Conservation (phyloP, 805 yeast species). For the Yamadazyma ubonensis region DNA sequence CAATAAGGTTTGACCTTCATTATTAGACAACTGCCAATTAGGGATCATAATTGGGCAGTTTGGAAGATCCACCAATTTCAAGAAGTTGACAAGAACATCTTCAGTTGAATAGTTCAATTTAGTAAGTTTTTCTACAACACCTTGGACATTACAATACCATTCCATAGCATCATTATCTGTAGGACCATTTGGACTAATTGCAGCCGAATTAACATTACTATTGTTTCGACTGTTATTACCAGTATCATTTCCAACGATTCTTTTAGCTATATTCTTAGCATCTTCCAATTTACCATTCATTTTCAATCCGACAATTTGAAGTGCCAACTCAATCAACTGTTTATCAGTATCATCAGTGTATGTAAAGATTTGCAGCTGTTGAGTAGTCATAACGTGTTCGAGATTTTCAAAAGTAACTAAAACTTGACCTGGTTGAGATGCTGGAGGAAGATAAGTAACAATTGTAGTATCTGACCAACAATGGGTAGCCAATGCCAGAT, state of each 20-base stretch:
- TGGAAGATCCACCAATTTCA: conserved; percentile 60
- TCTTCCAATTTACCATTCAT: conserved; percentile 96
- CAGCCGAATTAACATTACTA: conserved; percentile 19
- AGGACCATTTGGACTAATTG: conserved; percentile 18
- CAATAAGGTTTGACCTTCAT: conserved; percentile 82
- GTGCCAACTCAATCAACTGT: conserved; percentile 89
- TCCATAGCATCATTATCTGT: conserved; percentile 18
- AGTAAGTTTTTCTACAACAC: conserved; percentile 48
- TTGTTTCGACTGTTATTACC: conserved; percentile 8
- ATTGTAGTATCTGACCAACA: conserved; percentile 96
- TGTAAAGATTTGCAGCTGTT: conserved; percentile 68
- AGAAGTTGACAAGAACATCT: conserved; percentile 48
- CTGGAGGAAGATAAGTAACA: conserved; percentile 92
- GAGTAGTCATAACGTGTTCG: conserved; percentile 31
- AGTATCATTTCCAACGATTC: conserved; percentile 71
- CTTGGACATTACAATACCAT: conserved; percentile 56
- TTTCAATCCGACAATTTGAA: conserved; percentile 94
- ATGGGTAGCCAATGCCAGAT: conserved; percentile 77
- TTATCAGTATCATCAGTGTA: conserved; percentile 94
- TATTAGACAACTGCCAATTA: conserved; percentile 78
- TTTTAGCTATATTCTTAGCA: conserved; percentile 87
- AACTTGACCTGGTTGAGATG: conserved; percentile 86
- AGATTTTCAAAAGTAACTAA: conserved; percentile 74
- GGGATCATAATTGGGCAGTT: conserved; percentile 62
- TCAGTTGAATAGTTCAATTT: conserved; percentile 47